Evolutionary conservation across 208 protist species (phyloP).

Genomic region (Acanthamoeba healyi): DNA sequence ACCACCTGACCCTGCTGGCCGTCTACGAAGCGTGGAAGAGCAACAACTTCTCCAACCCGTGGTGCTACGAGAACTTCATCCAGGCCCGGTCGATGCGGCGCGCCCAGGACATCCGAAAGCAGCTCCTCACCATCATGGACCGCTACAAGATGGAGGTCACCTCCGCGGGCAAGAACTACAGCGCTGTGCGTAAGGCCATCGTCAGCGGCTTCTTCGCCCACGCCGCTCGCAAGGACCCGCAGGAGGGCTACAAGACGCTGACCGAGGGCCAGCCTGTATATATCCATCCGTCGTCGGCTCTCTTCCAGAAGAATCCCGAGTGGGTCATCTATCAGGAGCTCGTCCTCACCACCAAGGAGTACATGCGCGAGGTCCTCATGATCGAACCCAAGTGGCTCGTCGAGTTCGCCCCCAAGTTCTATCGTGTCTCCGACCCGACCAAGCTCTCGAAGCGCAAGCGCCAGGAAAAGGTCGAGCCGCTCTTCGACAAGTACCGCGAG

Average conservation of each 20-base stretch:
- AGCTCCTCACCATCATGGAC: conserved; percentile 93
- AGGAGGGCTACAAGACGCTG: conserved; percentile 90
- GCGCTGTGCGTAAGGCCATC: conserved; percentile 96
- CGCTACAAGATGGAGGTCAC: conserved; percentile 94
- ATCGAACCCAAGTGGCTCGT: conserved; percentile 88
- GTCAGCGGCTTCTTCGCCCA: conserved; percentile 98
- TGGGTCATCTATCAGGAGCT: conserved; percentile 90
- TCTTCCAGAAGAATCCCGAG: conserved; percentile 82
- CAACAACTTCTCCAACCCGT: conserved; percentile 94
- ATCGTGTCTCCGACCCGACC: conserved; percentile 77
- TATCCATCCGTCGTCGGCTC: conserved; percentile 87
- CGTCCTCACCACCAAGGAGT: conserved; percentile 85
- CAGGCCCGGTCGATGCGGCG: conserved; percentile 89
- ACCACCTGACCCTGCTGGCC: conserved; percentile 97
- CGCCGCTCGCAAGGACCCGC: conserved; percentile 93
- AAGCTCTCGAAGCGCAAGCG: conserved; percentile 73
- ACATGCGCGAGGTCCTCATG: conserved; percentile 86
- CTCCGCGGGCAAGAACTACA: conserved; percentile 95
- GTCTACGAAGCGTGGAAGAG: conserved; percentile 94
- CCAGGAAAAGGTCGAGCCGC: conserved; percentile 73
- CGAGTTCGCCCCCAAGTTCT: conserved; percentile 90
- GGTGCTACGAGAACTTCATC: conserved; percentile 98
- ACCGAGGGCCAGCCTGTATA: conserved; percentile 77
- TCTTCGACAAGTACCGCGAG: conserved; percentile 74
- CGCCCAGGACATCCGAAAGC: conserved; percentile 74